Conservation (phyloP, 495 filamentous ascomycete genomes). For the Penicillium macrosclerotiorum region DNA sequence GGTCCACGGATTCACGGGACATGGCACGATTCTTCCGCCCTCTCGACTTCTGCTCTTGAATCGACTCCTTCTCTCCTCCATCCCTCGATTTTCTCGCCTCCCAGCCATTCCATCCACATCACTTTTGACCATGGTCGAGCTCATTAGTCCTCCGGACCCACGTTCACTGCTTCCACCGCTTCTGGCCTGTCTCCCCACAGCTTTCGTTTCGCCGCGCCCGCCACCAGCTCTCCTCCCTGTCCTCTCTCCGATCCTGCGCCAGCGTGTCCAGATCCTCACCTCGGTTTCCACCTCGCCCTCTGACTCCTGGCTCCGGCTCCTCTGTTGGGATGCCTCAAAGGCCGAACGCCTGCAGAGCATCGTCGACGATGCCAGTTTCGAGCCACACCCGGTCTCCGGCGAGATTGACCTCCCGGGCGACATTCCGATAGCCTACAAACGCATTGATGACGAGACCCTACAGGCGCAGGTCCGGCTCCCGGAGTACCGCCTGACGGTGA, state of each 20-base stretch:
- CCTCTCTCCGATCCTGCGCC: conserved; percentile 87
- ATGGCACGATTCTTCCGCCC: not conserved
- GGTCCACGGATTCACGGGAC: not conserved
- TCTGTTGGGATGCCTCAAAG: conserved; percentile 76
- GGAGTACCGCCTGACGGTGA: conserved; percentile 54
- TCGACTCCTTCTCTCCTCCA: not conserved
- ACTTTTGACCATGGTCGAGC: conserved; percentile 43
- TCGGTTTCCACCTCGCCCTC: conserved; percentile 49
- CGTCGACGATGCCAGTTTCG: conserved; percentile 65
- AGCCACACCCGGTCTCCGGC: conserved; percentile 89
- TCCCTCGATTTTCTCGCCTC: not conserved
- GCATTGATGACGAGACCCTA: conserved; percentile 83
- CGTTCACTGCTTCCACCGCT: conserved; percentile 68
- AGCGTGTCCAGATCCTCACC: conserved; percentile 77
- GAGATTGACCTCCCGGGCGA: conserved; percentile 79
- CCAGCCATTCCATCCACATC: not conserved
- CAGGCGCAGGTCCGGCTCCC: conserved; percentile 60
- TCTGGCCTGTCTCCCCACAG: conserved; percentile 81
- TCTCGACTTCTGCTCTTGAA: not conserved
- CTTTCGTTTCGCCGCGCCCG: conserved; percentile 73
- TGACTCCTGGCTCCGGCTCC: conserved; percentile 83
- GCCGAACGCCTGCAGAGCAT: conserved; percentile 65
- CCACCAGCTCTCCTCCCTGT: conserved; percentile 75
- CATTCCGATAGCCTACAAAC: conserved; percentile 61
- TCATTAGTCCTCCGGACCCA: conserved; percentile 63